Evolutionary conservation across 2,329 filamentous ascomycete species (phyloP), one percentile per base, ranked within the genome.

Genomic region (Verticillium nonalfalfae): DNA sequence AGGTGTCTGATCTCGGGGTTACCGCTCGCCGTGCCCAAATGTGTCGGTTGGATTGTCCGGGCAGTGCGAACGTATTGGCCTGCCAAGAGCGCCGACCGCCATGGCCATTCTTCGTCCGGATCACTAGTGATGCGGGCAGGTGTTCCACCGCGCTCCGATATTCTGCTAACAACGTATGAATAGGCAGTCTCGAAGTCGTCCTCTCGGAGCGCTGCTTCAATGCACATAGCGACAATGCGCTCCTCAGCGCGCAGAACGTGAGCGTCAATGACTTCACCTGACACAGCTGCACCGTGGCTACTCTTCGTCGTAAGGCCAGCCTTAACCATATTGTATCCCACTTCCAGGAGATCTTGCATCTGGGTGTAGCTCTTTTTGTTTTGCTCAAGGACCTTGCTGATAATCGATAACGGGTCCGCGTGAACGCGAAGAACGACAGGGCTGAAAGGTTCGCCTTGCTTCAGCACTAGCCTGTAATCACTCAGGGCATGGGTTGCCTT

Each of bases 161-260:
- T 79, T 26, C 89, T 85, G 69, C 87, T 92, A 56, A 91, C 84
- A 1, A 93, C 88, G 69, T 91, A 94, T 0, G 90, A 93, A 72
- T 94, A 95, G 11, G 91, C 91, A 0, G 91, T 95, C 71, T 96
- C 91, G 64, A 95, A 95, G 70, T 87, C 91, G 65, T 93, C 87
- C 70, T 93, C 90, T 10, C 81, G 80, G 1, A 95, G 79, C 13
- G 91, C 90, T 14, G 89, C 87, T 70, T 92, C 87, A 50, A 94
- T 86, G 65, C 90, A 92, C 89, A 94, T 91, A 62, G 89, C 88
- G 6, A 87, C 88, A 58, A 95, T 86, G 35, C 90, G 84, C 57
- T 83, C 85, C 69, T 89, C 85, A 4, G 85, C 82, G 40, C 45
- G 45, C 7, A 52, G n/a, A 45, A 56, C 7, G 15, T 35, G 26